A percentile compares a stretch with the other conserved stretches of the same genome.
phyloP scores from a whole-genome alignment of 163 green algal species.

The Picocystis sp. region DNA sequence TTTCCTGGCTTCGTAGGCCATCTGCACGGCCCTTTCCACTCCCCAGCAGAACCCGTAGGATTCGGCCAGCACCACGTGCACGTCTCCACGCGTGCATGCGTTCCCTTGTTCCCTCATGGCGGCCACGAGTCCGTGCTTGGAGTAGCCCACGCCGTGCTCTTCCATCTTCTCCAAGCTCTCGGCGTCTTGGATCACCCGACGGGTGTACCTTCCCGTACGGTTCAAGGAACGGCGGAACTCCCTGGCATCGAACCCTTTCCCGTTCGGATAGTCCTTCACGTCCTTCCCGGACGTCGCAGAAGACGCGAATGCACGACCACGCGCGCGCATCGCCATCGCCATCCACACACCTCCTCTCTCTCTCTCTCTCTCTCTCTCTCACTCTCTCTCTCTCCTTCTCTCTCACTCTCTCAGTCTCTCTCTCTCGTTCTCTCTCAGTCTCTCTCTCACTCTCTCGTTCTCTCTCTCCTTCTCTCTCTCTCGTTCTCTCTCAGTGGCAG shows the following conservation, averaged over 20 bases:
- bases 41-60: conserved; percentile 99
- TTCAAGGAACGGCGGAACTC: conserved; percentile 71
- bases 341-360: too few species aligned
- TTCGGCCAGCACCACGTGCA: conserved; percentile 81
- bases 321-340: too few species aligned
- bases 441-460: too few species aligned
- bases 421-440: too few species aligned
- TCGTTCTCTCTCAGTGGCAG: too few species aligned
- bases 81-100: conserved; percentile 29
- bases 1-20: conserved; percentile 92
- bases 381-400: too few species aligned
- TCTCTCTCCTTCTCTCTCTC: too few species aligned
- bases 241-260: conserved; percentile 40
- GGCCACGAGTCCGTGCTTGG: conserved; percentile 61
- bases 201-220: conserved; percentile 72
- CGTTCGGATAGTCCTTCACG: too few species aligned
- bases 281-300: too few species aligned
- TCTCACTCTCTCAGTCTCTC: too few species aligned
- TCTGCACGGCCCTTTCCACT: conserved; percentile 95
- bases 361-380: too few species aligned
- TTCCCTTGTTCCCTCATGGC: conserved; percentile 68
- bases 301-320: too few species aligned
- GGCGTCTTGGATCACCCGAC: conserved; percentile 60
- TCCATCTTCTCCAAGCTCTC: conserved; percentile 76
- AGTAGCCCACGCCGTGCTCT: conserved; percentile 82